Percentiles rank a stretch among this genome's conserved stretches.
Conservation (phyloP, 345 rosid genomes). For the Bretschneidera sinensis region DNA sequence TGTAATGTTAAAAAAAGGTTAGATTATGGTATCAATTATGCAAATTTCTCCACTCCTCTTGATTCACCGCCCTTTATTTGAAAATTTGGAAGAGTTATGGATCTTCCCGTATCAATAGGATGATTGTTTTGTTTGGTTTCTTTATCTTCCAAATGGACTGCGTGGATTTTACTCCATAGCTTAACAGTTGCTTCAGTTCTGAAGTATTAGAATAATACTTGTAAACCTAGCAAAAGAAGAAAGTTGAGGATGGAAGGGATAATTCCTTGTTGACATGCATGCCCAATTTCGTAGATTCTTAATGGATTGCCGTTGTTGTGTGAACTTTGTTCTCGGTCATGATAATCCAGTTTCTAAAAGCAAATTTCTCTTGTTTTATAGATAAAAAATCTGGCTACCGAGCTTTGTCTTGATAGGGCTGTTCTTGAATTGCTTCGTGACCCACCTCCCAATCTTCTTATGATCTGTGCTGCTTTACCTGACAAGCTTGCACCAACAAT, state of each 20-base stretch:
- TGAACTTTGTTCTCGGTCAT: not conserved
- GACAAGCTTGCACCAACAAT: constrained; percentile 44
- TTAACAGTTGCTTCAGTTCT: not conserved
- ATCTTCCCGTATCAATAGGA: not conserved
- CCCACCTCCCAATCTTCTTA: constrained; percentile 75
- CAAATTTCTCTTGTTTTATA: constrained; percentile 26
- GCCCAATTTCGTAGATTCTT: not conserved
- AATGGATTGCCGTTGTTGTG: not conserved
- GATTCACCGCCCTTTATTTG: not conserved
- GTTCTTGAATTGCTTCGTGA: constrained; percentile 83
- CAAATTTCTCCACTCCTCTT: not conserved
- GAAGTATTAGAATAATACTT: not conserved
- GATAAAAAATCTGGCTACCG: constrained; percentile 81
- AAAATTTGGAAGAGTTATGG: not conserved
- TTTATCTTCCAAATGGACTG: not conserved
- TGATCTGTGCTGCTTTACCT: constrained; percentile 75
- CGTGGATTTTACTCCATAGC: not conserved
- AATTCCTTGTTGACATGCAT: not conserved
- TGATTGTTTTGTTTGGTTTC: no score
- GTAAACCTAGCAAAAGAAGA: not conserved
- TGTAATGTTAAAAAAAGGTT: no score
- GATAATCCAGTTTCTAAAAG: not conserved
- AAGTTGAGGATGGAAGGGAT: not conserved
- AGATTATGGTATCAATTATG: not conserved
- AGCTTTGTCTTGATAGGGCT: constrained; percentile 80